phyloP scores from a whole-genome alignment of 2,329 filamentous ascomycete genomes.

The Talaromyces sp. region DNA sequence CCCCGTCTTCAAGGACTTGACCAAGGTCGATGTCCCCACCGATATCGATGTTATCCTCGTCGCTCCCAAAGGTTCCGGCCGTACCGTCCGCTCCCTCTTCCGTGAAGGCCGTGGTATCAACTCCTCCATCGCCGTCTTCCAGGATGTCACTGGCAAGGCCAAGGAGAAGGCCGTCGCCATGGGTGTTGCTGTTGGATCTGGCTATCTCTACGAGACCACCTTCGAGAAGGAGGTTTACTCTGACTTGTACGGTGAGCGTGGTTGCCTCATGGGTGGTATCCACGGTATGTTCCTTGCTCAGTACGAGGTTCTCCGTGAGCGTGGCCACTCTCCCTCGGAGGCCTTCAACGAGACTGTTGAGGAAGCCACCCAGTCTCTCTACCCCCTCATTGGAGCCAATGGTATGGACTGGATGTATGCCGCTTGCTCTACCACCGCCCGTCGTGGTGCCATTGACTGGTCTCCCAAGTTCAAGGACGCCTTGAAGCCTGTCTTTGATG shows the following conservation, averaged over 20 bases:
- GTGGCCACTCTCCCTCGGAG: conserved; percentile 94
- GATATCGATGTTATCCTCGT: conserved; percentile 99
- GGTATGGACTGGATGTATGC: conserved; percentile 99
- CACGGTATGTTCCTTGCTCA: conserved; percentile 99
- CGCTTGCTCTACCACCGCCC: conserved; percentile 97
- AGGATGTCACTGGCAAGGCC: conserved; percentile 96
- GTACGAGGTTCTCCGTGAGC: conserved; percentile 99
- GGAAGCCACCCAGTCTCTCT: conserved; percentile 96
- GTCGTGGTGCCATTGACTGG: conserved; percentile 99
- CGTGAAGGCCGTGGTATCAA: conserved; percentile 99
- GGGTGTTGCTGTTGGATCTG: conserved; percentile 92
- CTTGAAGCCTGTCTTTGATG: conserved; percentile 98
- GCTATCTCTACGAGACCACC: conserved; percentile 99
- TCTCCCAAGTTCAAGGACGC: conserved; percentile 94
- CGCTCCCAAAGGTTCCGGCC: conserved; percentile 97
- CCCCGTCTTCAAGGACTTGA: conserved; percentile 98
- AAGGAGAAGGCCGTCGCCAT: conserved; percentile 97
- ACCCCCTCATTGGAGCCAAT: conserved; percentile 94
- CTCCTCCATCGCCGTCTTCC: conserved; percentile 96
- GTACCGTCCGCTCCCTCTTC: conserved; percentile 98
- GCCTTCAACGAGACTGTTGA: conserved; percentile 99
- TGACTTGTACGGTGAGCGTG: conserved; percentile 98
- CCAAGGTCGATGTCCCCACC: conserved; percentile 93
- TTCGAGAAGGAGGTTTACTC: conserved; percentile 99
- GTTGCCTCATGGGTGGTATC: conserved; percentile 99